These are phyloP conservation scores for Ophiostoma ips DNA, from an alignment of 2,329 filamentous ascomycete genomes.

Conservation along the genomic window DNA sequence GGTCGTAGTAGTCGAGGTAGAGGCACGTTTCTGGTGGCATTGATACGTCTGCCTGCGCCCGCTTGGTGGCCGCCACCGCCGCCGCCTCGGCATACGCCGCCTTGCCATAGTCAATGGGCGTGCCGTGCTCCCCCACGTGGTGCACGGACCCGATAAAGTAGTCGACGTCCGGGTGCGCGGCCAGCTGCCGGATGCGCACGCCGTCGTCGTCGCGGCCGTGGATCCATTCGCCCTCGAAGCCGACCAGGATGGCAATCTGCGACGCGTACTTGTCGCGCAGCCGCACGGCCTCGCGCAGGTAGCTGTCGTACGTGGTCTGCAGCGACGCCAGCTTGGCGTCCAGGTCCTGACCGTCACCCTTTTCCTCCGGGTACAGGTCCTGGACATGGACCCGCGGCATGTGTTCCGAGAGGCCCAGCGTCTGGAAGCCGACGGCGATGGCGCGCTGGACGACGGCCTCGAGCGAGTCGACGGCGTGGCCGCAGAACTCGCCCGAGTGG, in stretches of 20 bases:
- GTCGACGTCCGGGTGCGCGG: slow-evolving; percentile 47
- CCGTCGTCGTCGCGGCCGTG: slow-evolving; percentile 46
- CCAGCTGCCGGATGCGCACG: slow-evolving; percentile 46
- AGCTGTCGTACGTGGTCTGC: slow-evolving; percentile 47
- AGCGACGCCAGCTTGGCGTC: slow-evolving; percentile 34
- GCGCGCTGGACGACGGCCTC: slow-evolving; percentile 73
- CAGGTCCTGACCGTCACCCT: slow-evolving; percentile 31
- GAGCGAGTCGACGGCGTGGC: slow-evolving; percentile 72
- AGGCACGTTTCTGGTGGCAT: slow-evolving; percentile 49
- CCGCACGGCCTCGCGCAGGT: slow-evolving; percentile 59
- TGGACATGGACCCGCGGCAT: slow-evolving; percentile 64
- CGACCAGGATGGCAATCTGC: slow-evolving; percentile 68
- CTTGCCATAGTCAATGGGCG: slow-evolving; percentile 80
- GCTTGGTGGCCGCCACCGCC: too few species aligned
- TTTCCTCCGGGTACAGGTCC: slow-evolving; percentile 86
- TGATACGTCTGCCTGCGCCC: too few species aligned
- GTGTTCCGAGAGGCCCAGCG: slow-evolving; percentile 84
- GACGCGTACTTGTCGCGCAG: slow-evolving; percentile 55
- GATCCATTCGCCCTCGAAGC: slow-evolving; percentile 91
- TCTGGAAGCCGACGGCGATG: slow-evolving; percentile 63
- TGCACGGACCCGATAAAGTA: slow-evolving; percentile 84
- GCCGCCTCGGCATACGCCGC: slow-evolving; percentile 38
- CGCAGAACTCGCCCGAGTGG: slow-evolving; percentile 95
- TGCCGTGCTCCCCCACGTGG: slow-evolving; percentile 62
- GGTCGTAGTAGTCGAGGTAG: slow-evolving; percentile 76